Evolutionary conservation across 1,284 basidiomycete species (phyloP).

Genomic region (Malassezia sp.): DNA sequence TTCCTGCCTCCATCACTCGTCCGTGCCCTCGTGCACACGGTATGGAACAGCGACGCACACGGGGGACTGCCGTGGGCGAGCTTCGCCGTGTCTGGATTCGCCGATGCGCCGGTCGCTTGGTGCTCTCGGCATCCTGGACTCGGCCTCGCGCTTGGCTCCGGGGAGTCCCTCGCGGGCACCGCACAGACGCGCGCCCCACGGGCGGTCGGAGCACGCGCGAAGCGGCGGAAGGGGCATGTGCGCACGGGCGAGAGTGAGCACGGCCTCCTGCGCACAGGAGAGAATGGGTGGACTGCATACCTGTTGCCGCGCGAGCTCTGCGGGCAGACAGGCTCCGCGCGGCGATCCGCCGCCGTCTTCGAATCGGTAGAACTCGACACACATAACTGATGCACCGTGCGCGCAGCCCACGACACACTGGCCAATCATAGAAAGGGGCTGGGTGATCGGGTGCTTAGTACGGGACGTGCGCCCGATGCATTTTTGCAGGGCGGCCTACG

Average conservation of each 20-base stretch:
- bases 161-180: not conserved
- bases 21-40: not conserved
- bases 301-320: not conserved
- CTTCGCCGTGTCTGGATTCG: slow-evolving; percentile 20
- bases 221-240: slow-evolving; percentile 8
- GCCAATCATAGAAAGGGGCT: too few relatives aligned
- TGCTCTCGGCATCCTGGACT: slow-evolving; percentile 15
- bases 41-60: not conserved
- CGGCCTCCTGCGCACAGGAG: slow-evolving; percentile 9
- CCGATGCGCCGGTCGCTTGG: slow-evolving; percentile 30
- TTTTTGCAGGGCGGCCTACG: too few relatives aligned
- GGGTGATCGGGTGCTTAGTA: too few relatives aligned
- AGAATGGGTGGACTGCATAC: slow-evolving; percentile 14
- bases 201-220: slow-evolving; percentile 1
- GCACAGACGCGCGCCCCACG: not conserved
- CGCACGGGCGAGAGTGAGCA: slow-evolving; percentile 16
- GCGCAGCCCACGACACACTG: not conserved
- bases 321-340: not conserved
- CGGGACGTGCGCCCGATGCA: too few relatives aligned
- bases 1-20: slow-evolving; percentile 2
- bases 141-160: slow-evolving; percentile 6
- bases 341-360: not conserved
- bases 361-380: slow-evolving; percentile 15
- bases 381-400: slow-evolving; percentile 1
- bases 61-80: slow-evolving; percentile 13